phyloP scores from a whole-genome alignment of 2,329 filamentous ascomycete genomes.

The Colletotrichum liriopes region DNA sequence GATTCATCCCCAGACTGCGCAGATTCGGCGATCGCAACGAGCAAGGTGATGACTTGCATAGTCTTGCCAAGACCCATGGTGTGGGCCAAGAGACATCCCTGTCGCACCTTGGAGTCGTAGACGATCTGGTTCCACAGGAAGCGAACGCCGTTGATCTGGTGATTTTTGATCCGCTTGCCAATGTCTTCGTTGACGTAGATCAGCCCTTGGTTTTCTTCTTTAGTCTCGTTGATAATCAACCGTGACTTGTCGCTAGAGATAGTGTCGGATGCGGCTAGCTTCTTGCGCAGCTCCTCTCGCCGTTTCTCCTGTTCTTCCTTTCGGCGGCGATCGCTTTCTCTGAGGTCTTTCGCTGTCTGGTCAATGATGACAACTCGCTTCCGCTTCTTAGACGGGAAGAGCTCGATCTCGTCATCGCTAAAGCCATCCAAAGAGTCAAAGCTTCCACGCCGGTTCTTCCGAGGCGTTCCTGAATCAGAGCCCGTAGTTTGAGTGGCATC shows the following conservation, averaged over 20 bases:
- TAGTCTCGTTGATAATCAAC: constrained; percentile 78
- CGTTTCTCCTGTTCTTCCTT: constrained; percentile 69
- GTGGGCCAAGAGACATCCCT: constrained; percentile 88
- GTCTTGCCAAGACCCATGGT: constrained; percentile 96
- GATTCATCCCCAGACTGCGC: constrained; percentile 70
- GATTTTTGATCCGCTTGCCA: constrained; percentile 77
- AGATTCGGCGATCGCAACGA: constrained; percentile 81
- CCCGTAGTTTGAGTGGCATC: not conserved
- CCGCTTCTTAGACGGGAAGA: constrained; percentile 60
- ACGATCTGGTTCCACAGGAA: constrained; percentile 93
- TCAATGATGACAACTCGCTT: constrained; percentile 64
- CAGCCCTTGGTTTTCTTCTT: constrained; percentile 71
- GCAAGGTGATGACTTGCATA: constrained; percentile 90
- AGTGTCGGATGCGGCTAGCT: constrained; percentile 60
- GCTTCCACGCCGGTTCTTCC: not conserved
- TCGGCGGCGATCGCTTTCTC: constrained; percentile 70
- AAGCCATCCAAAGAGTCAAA: constrained; percentile 17
- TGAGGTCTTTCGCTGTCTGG: constrained; percentile 66
- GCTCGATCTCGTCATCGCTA: constrained; percentile 41
- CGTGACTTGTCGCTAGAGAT: constrained; percentile 62
- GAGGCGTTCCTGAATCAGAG: not conserved
- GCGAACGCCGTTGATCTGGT: constrained; percentile 85
- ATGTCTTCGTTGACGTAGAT: constrained; percentile 78
- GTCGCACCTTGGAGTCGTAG: constrained; percentile 67
- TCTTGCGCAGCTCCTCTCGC: constrained; percentile 61